These are phyloP conservation scores for Hygrophila difformis DNA, from an alignment of 257 asterid species.

Conservation along the genomic window DNA sequence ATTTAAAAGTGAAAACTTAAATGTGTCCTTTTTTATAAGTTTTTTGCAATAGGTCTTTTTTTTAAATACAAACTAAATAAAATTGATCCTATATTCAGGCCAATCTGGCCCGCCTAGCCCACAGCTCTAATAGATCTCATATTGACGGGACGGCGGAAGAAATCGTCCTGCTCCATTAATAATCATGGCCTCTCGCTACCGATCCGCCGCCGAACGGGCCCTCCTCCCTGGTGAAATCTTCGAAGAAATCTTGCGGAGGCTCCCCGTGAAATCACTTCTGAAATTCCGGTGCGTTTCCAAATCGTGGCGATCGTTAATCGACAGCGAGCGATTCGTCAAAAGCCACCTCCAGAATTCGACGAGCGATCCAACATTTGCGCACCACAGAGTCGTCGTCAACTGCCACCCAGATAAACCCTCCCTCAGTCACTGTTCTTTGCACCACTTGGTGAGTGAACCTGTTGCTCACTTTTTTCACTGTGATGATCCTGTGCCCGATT, in stretches of 20 bases:
- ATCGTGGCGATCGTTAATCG: slow-evolving; percentile 33
- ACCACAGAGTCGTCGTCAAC: slow-evolving; percentile 8
- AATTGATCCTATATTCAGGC: too few species aligned
- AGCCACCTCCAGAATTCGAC: slow-evolving; percentile 18
- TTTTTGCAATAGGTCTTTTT: too few species aligned
- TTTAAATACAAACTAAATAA: too few species aligned
- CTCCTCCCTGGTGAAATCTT: slow-evolving; percentile 26
- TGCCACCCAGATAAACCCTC: neutral
- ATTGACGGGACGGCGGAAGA: too few species aligned
- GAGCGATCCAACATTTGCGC: neutral
- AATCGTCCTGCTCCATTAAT: too few species aligned
- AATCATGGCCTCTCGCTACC: too few species aligned
- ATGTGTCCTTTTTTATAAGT: too few species aligned
- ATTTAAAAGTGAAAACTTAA: too few species aligned
- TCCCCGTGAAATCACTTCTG: slow-evolving; percentile 38
- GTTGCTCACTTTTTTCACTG: neutral
- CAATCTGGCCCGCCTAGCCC: too few species aligned
- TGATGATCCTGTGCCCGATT: neutral
- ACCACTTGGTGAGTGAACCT: slow-evolving; percentile 19
- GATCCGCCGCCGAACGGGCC: too few species aligned
- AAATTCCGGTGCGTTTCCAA: slow-evolving; percentile 43
- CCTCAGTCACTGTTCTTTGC: slow-evolving; percentile 19
- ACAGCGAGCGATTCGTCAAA: slow-evolving; percentile 20
- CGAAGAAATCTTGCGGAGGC: slow-evolving; percentile 23
- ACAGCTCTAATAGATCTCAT: too few species aligned